Percentiles rank a stretch among this genome's conserved stretches.
Conservation (phyloP, 305 asterid genomes). For the Fraxinus latifolia region DNA sequence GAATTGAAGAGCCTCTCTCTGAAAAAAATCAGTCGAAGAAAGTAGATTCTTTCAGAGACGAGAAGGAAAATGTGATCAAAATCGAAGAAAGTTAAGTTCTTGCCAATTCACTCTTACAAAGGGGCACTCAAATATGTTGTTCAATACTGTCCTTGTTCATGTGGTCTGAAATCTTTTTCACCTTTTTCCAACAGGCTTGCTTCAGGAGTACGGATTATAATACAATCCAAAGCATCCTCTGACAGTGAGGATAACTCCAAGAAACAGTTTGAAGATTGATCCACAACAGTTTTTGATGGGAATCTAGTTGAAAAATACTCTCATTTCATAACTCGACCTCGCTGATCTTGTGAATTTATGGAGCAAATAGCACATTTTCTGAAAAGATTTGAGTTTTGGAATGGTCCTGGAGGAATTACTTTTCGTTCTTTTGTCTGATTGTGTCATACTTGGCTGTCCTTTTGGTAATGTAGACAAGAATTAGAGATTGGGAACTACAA, state of each 20-base stretch:
- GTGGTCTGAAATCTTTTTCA: conserved; percentile 28
- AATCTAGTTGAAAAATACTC: background rate
- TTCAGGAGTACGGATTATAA: conserved; percentile 98
- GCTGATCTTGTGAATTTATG: background rate
- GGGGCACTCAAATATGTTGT: background rate
- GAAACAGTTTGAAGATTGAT: conserved; percentile 15
- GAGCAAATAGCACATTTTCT: background rate
- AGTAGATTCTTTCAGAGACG: conserved; percentile 47
- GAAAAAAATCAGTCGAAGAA: conserved; percentile 36
- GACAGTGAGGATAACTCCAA: conserved; percentile 34
- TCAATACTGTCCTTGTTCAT: conserved; percentile 17
- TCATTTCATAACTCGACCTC: background rate
- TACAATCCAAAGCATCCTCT: conserved; percentile 51
- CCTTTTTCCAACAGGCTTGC: conserved; percentile 72
- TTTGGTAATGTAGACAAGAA: background rate
- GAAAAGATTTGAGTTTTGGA: background rate
- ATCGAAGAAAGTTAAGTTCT: conserved; percentile 92
- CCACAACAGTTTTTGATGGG: background rate
- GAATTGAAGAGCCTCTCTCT: conserved; percentile 54
- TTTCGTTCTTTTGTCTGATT: background rate
- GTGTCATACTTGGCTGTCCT: background rate
- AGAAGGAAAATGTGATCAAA: conserved; percentile 56
- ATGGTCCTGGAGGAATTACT: background rate
- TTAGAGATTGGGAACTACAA: background rate
- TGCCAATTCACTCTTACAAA: conserved; percentile 6